phyloP scores from a whole-genome alignment of 176 grass and related monocot species.

The Alopecurus myosuroides region DNA sequence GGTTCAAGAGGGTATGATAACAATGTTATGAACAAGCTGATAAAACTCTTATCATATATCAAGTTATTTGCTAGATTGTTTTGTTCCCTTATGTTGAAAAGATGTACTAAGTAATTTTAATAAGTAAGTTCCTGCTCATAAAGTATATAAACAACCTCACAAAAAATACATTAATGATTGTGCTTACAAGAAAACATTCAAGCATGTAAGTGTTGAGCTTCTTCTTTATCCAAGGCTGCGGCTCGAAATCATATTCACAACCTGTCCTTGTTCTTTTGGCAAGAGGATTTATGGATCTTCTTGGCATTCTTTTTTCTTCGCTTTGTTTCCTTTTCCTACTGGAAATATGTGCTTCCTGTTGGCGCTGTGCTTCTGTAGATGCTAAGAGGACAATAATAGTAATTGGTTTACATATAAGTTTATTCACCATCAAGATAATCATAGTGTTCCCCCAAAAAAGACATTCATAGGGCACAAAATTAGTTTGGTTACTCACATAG shows the following conservation, averaged over 20 bases:
- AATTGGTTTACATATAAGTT: background rate
- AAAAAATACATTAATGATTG: background rate
- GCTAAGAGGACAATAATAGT: background rate
- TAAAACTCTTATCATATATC: background rate
- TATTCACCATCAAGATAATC: background rate
- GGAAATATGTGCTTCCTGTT: background rate
- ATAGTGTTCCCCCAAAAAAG: background rate
- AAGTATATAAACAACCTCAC: background rate
- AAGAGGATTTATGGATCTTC: background rate
- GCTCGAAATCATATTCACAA: background rate
- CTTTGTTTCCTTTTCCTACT: background rate
- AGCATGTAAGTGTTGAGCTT: background rate
- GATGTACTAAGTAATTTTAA: background rate
- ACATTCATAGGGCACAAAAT: background rate
- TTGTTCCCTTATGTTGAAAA: background rate
- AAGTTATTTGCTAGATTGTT: background rate
- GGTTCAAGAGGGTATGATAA: background rate
- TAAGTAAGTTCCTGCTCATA: background rate
- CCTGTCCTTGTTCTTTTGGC: background rate
- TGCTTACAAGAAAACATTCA: background rate
- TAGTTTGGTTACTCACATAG: background rate
- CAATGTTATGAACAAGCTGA: background rate
- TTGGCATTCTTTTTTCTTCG: background rate
- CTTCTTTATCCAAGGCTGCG: conserved; percentile 17
- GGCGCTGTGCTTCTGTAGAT: background rate